These are phyloP conservation scores for Butyriboletus loyo DNA, from an alignment of 768 basidiomycete species.

Conservation along the genomic window DNA sequence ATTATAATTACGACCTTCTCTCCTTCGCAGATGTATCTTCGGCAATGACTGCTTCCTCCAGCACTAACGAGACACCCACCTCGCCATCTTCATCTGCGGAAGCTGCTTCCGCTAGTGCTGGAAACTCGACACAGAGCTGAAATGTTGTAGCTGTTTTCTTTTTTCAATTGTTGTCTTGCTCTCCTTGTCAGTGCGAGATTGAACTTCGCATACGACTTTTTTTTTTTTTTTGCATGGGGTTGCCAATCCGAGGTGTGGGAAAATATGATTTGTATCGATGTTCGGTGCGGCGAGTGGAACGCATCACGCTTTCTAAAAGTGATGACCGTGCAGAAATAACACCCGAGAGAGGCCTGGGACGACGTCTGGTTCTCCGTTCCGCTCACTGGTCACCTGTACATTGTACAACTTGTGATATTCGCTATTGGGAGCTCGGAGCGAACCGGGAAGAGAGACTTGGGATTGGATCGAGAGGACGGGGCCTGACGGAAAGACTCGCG, in stretches of 20 bases:
- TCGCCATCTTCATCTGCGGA: background rate
- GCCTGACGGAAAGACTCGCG: slow-evolving; percentile 24
- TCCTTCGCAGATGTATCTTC: slow-evolving; percentile 20
- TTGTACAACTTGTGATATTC: slow-evolving; percentile 1
- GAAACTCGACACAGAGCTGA: slow-evolving; percentile 9
- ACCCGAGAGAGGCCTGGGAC: background rate
- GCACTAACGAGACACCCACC: background rate
- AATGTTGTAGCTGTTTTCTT: background rate
- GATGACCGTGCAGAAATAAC: slow-evolving; percentile 1
- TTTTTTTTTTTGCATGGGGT: too few species aligned
- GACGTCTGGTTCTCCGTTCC: slow-evolving; percentile 3
- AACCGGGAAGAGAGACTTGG: slow-evolving; percentile 11
- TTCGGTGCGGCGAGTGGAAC: background rate
- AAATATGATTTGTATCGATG: background rate
- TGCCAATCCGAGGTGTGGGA: too few species aligned
- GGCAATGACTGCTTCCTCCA: slow-evolving; percentile 1
- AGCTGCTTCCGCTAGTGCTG: background rate
- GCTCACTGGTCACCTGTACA: too few species aligned
- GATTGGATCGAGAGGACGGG: background rate
- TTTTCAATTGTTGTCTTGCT: background rate
- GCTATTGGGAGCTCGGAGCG: slow-evolving; percentile 18
- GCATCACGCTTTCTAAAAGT: background rate
- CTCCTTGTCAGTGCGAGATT: background rate
- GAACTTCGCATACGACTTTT: too few species aligned
- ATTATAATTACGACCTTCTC: slow-evolving; percentile 33